A percentile compares a stretch with the other conserved stretches of the same genome.
Evolutionary conservation across 371 early-diverging fungal species (phyloP).

Genomic region (Chytridiales sp.): DNA sequence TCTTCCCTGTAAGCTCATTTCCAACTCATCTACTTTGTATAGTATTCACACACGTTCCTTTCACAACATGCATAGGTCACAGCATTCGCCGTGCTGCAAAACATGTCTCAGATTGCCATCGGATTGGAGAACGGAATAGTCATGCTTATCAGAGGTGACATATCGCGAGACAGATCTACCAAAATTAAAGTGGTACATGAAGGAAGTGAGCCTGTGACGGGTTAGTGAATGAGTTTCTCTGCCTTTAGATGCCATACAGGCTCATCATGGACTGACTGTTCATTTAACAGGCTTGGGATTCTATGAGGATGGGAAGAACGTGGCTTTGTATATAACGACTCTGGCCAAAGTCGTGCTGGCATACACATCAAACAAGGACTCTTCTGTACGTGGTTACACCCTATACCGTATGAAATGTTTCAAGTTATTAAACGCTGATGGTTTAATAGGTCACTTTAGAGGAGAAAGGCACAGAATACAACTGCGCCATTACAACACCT

Average conservation of each 20-base stretch:
- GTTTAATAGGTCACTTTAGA: slow-evolving; percentile 65
- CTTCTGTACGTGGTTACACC: slow-evolving; percentile 41
- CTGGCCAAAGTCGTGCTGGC: slow-evolving; percentile 66
- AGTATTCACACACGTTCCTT: not conserved
- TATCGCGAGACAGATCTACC: slow-evolving; percentile 71
- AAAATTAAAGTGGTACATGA: slow-evolving; percentile 80
- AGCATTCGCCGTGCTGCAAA: slow-evolving; percentile 76
- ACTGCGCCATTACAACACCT: slow-evolving; percentile 74
- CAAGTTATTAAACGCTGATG: not conserved
- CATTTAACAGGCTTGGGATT: slow-evolving; percentile 79
- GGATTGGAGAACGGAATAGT: slow-evolving; percentile 90
- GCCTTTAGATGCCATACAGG: not conserved
- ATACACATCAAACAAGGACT: slow-evolving; percentile 57
- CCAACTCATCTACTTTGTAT: slow-evolving; percentile 8
- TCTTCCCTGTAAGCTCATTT: slow-evolving; percentile 60
- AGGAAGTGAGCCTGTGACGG: slow-evolving; percentile 82
- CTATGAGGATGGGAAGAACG: slow-evolving; percentile 66
- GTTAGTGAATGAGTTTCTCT: slow-evolving; percentile 30
- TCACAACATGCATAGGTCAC: slow-evolving; percentile 63
- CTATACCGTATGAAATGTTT: not conserved
- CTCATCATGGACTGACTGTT: not conserved
- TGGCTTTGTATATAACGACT: slow-evolving; percentile 73
- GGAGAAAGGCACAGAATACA: slow-evolving; percentile 78
- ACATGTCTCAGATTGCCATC: slow-evolving; percentile 81
- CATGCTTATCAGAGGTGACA: slow-evolving; percentile 77